Conservation (phyloP, 768 basidiomycete species). For the Phlegmacium glaucopus region DNA sequence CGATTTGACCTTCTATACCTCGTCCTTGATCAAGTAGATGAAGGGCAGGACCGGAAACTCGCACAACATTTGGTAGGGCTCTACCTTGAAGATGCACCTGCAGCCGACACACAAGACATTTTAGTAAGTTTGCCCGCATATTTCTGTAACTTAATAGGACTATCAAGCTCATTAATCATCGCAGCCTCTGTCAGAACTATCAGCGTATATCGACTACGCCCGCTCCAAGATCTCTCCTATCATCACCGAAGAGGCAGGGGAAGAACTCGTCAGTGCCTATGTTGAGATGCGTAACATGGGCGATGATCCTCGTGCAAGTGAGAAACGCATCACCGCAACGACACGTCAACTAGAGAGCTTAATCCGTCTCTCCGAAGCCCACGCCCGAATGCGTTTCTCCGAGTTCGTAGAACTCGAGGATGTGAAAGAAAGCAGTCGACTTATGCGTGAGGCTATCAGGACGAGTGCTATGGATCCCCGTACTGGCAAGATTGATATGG, state of each 20-base stretch:
- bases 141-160: background rate
- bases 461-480: constrained; percentile 94
- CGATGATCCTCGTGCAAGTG: constrained; percentile 79
- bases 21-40: constrained; percentile 93
- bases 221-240: constrained; percentile 81
- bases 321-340: constrained; percentile 96
- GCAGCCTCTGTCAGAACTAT: constrained; percentile 86
- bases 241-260: constrained; percentile 80
- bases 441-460: constrained; percentile 95
- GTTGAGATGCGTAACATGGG: constrained; percentile 94
- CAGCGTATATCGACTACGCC: constrained; percentile 93
- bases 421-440: constrained; percentile 86
- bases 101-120: constrained; percentile 62
- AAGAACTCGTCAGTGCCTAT: constrained; percentile 84
- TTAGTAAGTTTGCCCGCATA: constrained; percentile 56
- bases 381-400: constrained; percentile 94
- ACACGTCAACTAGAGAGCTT: constrained; percentile 96
- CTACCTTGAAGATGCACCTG: constrained; percentile 89
- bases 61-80: constrained; percentile 92
- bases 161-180: background rate
- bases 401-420: constrained; percentile 83
- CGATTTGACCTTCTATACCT: constrained; percentile 97
- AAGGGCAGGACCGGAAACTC: constrained; percentile 76
- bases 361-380: constrained; percentile 94
- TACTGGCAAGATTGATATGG: constrained; percentile 97